Base-by-base conservation (phyloP, 441 rosid species). In the Bocquillonia castaneifolia region DNA sequence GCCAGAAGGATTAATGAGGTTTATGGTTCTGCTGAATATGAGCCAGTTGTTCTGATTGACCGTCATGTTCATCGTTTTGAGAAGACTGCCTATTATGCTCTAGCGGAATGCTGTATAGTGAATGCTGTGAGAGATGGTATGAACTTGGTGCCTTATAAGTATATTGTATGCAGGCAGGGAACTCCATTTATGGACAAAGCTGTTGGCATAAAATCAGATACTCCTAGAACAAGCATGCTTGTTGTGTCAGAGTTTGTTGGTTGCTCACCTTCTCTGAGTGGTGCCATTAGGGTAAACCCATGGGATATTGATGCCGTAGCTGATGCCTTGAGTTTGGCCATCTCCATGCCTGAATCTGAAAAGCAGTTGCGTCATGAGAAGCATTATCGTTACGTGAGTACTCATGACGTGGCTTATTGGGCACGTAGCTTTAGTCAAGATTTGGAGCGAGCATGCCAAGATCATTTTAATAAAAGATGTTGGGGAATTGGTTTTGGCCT, bases 81-180 rank as follows among this genome's bases (percentile, higher is more conserved):
- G 81, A 90, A 88, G 84, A 82, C 88, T 64, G 98, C 98, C 5
- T 90, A 88, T 66, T 92, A 89, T 76, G 85, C 94, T 40, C 56
- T 85, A 50, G 96, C 98, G 20, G 96, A 92, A 58, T 92, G 95
- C 68, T 89, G 96, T 82, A 78, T 90, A 48, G 94, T 92, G 72
- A 92, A 82, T 77, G 96, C 96, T 14, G 94, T 92, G 64, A 88
- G 97, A 77, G 97, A 92, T 79, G 98, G 98, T 55, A 88, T 92
- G 98, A 92, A 92, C 77, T 76, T 92, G 50, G 93, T 90, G 37
- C 90, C 95, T 6, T 90, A 92, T 70, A 88, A 92, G 77, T 92
- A 90, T 71, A 85, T 88, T 59, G 89, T 90, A 59, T 92, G 96
- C 77, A 82, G 96, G 68, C 90, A 92, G 73, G 94, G 98, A 74